These are phyloP conservation scores for Tausonia pullulans DNA, from an alignment of 1,284 basidiomycete genomes.

Conservation along the genomic window DNA sequence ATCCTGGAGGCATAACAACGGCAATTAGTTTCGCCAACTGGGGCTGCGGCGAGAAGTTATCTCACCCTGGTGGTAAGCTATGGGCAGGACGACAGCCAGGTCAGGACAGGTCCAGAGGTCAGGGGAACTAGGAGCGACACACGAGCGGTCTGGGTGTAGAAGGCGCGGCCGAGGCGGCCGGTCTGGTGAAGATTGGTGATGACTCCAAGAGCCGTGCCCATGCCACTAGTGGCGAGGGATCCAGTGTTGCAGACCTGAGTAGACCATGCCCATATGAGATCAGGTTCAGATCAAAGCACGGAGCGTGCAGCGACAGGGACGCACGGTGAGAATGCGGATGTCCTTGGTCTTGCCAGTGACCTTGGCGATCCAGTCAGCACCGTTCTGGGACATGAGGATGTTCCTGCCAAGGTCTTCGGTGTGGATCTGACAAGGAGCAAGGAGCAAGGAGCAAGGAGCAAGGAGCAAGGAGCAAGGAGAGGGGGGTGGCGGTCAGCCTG, in stretches of 20 bases:
- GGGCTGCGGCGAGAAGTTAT: constrained; percentile 1
- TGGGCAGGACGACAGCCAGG: background rate
- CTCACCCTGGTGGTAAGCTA: constrained; percentile 71
- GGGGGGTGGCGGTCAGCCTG: too few species aligned
- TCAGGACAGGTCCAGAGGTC: background rate
- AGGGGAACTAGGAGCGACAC: background rate
- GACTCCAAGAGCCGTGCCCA: constrained; percentile 84
- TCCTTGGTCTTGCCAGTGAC: constrained; percentile 8
- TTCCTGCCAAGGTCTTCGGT: constrained; percentile 76
- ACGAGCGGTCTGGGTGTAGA: constrained; percentile 77
- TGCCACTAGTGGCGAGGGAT: constrained; percentile 81
- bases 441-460: background rate
- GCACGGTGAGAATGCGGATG: constrained; percentile 14
- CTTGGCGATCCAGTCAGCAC: constrained; percentile 62
- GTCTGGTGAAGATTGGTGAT: constrained; percentile 77
- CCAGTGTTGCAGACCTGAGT: constrained; percentile 82
- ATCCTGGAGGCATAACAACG: constrained; percentile 33
- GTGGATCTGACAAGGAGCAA: constrained; percentile 41
- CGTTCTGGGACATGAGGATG: constrained; percentile 64
- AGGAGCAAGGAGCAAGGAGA: too few species aligned
- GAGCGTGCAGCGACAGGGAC: background rate
- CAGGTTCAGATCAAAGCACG: background rate
- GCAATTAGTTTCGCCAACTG: too few species aligned
- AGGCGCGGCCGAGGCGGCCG: constrained; percentile 62
- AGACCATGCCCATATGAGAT: background rate